Evolutionary conservation across 1,284 basidiomycete species (phyloP).

Genomic region (Pisolithus thermaeus): DNA sequence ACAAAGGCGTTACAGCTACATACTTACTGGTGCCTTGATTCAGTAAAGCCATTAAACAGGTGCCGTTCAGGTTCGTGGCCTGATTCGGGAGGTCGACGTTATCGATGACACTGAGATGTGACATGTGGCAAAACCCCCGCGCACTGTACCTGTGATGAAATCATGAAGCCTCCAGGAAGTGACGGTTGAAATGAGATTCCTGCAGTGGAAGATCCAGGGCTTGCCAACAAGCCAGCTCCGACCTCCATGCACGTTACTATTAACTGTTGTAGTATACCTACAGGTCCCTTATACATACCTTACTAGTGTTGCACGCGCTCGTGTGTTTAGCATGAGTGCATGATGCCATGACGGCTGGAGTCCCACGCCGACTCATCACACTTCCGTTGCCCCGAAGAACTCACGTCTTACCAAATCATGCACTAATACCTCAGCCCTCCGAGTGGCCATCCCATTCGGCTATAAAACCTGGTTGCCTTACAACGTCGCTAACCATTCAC

Average conservation of each 20-base stretch:
- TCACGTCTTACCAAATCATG: background rate
- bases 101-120: background rate
- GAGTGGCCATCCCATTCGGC: background rate
- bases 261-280: background rate
- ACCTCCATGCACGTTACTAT: background rate
- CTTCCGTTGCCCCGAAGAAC: conserved; percentile 27
- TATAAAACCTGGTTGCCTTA: background rate
- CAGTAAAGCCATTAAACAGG: too few relatives aligned
- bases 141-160: background rate
- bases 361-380: conserved; percentile 20
- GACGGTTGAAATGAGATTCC: background rate
- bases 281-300: background rate
- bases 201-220: background rate
- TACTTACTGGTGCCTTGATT: background rate
- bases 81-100: background rate
- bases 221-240: background rate
- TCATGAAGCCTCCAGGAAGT: background rate
- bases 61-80: background rate
- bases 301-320: background rate
- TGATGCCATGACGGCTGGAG: conserved; percentile 11
- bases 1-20: background rate
- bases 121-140: background rate
- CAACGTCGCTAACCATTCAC: background rate
- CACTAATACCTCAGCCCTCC: background rate
- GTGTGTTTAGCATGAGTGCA: background rate